Evolutionary conservation across 371 early-diverging fungal genomes (phyloP), one percentile per base, ranked within the genome.

Genomic region (Mortierella sp.): DNA sequence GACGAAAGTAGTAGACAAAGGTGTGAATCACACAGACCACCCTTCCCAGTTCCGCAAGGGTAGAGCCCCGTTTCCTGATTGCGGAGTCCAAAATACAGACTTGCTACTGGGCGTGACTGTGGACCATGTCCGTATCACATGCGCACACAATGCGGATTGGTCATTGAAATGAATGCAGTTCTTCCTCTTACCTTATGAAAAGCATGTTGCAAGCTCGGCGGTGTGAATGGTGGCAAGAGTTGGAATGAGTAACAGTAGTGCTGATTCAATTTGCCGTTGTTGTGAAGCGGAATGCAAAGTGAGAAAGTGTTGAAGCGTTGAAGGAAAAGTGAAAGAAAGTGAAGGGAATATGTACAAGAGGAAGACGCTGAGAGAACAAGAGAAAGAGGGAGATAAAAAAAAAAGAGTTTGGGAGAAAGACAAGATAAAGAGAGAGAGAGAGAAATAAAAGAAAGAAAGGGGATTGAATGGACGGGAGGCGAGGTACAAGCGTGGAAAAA

Each of bases 181-280:
- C 51, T 35, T 5, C 18, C 20, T 22, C 43, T 55, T 43, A 70
- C 70, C 70, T 70, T 22, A 62, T 47, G 43, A 70, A 51, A 9
- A 70, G 64, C 64, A 70, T 69, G 62, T 8, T 69, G 30, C 37
- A 60, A 20, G 57, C 28, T 55, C 9, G 28, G 28, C 18, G 11
- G 9, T 10, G 61, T 5, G 60, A 49, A 60, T 14, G 51, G 24
- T 65, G 20, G 14, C 49, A 14, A 47, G 14, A 47, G 49, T 47
- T 14, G 14, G 20, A 47, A 47, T 47, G 49, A 20, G 14, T 5
- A 47, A 20, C 20, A 20, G 5, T 20, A 1, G 5, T 1, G 9
- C 5, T 20, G 49, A 47, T 47, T 43, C 9, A 43, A 12, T 9
- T 43, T 6, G 43, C 43, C 20, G 49, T 22, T 49, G 22, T 51